Evolutionary conservation across 108 stramenopile genomes (phyloP).

Genomic region (Cyclotella kingstonii): DNA sequence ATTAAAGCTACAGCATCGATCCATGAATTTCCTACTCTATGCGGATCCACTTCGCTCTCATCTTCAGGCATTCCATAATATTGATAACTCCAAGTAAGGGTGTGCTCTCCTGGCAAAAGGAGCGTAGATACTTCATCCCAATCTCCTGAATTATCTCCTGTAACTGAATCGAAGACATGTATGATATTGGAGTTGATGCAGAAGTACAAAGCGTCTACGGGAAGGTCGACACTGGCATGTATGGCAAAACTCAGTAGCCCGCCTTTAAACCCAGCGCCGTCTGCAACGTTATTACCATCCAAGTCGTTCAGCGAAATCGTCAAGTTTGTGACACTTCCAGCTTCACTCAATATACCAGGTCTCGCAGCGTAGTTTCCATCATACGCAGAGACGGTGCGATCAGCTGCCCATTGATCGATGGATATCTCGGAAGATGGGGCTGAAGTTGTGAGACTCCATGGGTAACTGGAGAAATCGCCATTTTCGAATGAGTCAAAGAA

Average conservation of each 20-base stretch:
- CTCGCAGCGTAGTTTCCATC: constrained; percentile 30
- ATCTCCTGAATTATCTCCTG: constrained; percentile 23
- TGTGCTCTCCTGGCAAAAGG: constrained; percentile 25
- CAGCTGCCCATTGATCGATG: constrained; percentile 31
- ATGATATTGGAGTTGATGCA: constrained; percentile 21
- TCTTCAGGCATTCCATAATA: constrained; percentile 13
- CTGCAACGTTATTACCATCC: constrained; percentile 3
- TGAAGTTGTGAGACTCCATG: constrained; percentile 15
- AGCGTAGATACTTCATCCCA: constrained; percentile 34
- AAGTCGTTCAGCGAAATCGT: constrained; percentile 19
- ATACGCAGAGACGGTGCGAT: constrained; percentile 28
- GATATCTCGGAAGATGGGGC: background rate
- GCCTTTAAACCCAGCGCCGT: background rate
- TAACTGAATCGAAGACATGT: constrained; percentile 24
- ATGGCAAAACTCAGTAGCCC: constrained; percentile 36
- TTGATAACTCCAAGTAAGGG: constrained; percentile 39
- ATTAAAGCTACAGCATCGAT: constrained; percentile 25
- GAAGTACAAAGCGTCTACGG: constrained; percentile 29
- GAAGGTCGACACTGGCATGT: constrained; percentile 23
- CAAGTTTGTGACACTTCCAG: constrained; percentile 12
- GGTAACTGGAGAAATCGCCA: constrained; percentile 17
- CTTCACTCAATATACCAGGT: constrained; percentile 18
- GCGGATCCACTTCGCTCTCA: background rate
- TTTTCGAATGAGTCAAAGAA: constrained; percentile 41
- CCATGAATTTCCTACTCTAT: constrained; percentile 38